Evolutionary conservation across 1,139 yeast species (phyloP).

Genomic region (Yamadazyma membranifaciens): DNA sequence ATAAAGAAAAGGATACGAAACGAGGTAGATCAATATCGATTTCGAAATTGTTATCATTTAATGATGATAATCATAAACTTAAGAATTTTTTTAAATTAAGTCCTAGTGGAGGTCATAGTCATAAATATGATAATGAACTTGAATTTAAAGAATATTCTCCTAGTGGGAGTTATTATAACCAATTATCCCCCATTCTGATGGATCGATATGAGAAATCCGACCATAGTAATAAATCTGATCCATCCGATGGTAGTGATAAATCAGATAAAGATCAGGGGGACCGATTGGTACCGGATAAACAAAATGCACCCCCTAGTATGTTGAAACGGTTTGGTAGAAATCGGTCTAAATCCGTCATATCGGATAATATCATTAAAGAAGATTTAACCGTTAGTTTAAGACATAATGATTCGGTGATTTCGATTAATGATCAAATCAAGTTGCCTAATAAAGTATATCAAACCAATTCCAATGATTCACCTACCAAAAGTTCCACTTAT

Average conservation of each 20-base stretch:
- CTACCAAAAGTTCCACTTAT: conserved; percentile 18
- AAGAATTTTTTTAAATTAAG: conserved; percentile 23
- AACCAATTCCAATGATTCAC: conserved; percentile 12
- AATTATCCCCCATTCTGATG: too few species aligned
- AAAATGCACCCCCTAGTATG: conserved; percentile 11
- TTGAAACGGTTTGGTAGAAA: conserved; percentile 11
- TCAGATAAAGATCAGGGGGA: too few species aligned
- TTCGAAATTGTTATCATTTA: conserved; percentile 10
- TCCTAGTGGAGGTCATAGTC: neutral
- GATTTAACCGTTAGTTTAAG: conserved; percentile 37
- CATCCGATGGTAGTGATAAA: too few species aligned
- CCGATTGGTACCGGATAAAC: neutral
- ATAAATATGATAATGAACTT: neutral
- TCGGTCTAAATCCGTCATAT: conserved; percentile 9
- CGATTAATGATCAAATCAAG: conserved; percentile 25
- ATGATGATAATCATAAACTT: conserved; percentile 11
- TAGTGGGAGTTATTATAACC: too few species aligned
- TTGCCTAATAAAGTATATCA: conserved; percentile 13
- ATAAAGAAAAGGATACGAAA: neutral
- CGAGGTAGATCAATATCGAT: conserved; percentile 15
- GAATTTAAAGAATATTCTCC: conserved; percentile 1
- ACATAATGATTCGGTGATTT: conserved; percentile 44
- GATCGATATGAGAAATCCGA: too few species aligned
- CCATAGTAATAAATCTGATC: too few species aligned
- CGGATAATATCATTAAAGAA: conserved; percentile 15